Conservation (phyloP, 73 alveolate species). For the Tetrahymena elliotti region DNA sequence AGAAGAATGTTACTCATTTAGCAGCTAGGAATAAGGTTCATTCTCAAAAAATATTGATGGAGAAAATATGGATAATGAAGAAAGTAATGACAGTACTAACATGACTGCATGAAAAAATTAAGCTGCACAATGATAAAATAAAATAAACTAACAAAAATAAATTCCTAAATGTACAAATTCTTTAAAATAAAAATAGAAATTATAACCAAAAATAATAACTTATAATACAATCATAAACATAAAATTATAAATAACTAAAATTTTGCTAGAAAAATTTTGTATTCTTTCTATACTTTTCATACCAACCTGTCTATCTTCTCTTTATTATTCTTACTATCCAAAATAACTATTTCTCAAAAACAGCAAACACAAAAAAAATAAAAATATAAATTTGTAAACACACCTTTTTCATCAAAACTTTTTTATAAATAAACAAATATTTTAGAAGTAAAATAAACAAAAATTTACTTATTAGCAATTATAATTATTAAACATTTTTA, state of each 20-base stretch:
- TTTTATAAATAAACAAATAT: no score
- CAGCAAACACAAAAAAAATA: not conserved
- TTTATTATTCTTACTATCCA: not conserved
- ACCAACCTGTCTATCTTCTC: not conserved
- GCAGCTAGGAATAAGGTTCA: not conserved
- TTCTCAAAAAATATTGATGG: not conserved
- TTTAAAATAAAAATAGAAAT: no score
- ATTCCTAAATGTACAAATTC: no score
- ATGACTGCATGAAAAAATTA: not conserved
- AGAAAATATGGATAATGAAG: not conserved
- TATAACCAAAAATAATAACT: not conserved
- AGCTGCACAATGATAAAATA: not conserved
- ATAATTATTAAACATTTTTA: no score
- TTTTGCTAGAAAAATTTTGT: not conserved
- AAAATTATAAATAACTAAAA: no score
- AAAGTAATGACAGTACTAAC: not conserved
- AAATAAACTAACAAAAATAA: not conserved
- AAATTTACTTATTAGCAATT: no score
- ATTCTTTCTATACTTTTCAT: not conserved
- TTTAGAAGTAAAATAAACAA: no score
- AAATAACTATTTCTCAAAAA: not conserved
- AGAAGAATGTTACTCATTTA: not conserved
- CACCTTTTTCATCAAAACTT: no score
- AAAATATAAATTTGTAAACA: no score
- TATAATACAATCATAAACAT: not conserved